phyloP scores from a whole-genome alignment of 306 rosid genomes.

The Sicyos baderoa region DNA sequence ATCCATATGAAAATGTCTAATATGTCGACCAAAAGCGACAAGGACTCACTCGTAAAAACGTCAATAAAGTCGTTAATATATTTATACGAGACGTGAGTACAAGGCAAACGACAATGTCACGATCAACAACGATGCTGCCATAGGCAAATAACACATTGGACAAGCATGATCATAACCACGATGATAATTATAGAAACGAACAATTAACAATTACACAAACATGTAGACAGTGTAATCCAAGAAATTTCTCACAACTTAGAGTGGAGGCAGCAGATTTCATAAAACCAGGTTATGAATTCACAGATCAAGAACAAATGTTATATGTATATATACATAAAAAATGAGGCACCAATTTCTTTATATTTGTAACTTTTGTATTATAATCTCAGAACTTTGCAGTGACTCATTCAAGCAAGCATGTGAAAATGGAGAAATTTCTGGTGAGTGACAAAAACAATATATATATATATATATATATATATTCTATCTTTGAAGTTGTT shows the following conservation, averaged over 20 bases:
- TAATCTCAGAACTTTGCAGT: background rate
- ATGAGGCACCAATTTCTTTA: background rate
- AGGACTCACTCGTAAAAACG: background rate
- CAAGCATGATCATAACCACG: background rate
- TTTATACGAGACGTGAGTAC: background rate
- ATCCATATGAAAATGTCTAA: too few species aligned
- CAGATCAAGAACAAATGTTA: background rate
- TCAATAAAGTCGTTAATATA: too few species aligned
- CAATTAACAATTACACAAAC: background rate
- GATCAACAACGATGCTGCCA: background rate
- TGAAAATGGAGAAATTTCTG: background rate
- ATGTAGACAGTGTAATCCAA: background rate
- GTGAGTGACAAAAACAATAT: background rate
- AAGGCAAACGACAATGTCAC: background rate
- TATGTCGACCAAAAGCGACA: too few species aligned
- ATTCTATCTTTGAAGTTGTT: slow-evolving; percentile 35
- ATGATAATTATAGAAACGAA: background rate
- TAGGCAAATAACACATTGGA: background rate
- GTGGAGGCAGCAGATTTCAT: background rate
- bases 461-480: too few species aligned
- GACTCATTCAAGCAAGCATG: slow-evolving; percentile 1
- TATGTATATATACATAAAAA: background rate
- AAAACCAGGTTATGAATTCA: background rate
- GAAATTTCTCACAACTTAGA: slow-evolving; percentile 4
- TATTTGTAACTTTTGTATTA: background rate